Base-by-base conservation (phyloP, 2,329 filamentous ascomycete species). In the Aureobasidium pullulans region DNA sequence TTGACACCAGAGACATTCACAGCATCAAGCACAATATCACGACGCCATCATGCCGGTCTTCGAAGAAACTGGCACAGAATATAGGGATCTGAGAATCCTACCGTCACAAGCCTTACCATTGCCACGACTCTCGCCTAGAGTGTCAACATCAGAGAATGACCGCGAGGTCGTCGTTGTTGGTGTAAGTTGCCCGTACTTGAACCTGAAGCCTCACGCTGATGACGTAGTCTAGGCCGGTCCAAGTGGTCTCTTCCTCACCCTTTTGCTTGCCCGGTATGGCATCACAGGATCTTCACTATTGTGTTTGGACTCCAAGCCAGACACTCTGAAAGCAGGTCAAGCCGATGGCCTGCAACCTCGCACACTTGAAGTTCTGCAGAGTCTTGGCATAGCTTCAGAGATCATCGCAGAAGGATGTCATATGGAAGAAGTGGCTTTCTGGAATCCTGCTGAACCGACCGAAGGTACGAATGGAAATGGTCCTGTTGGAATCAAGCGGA, bases 281-380 rank as follows among this genome's bases (percentile, higher is more conserved):
- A 44, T 59, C 31, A 43, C 57, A 44, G 57, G 39, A 40, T 42
- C 57, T 23, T 59, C 57, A 11, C 36, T 59, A 34, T 36, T 59
- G 5, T 59, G 57, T 16, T 44, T 59, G 11, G 70, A 72, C 43
- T 58, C 66, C 4, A 70, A 69, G 49, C 65, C 64, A 23, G 68
- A 66, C 5, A 65, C 66, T 8, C 59, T 71, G 3, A 61, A 68
- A 59, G 66, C 70, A 59, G 70, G 71, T 28, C 77, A 79, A 63
- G 78, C 78, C 1, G 79, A 81, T 63, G 82, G 82, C 1, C 74
- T 87, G 2, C 84, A 88, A 71, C 82, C 80, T 63, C 82, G 86
- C 1, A 88, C 84, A 0, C 75, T 89, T 1, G 85, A 90, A 70
- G 87, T 90, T n/a, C 82, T 90, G 59, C 85, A 90, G 65, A 84